Conservation (phyloP, 352 stramenopile species). For the Globisporangium canariense region DNA sequence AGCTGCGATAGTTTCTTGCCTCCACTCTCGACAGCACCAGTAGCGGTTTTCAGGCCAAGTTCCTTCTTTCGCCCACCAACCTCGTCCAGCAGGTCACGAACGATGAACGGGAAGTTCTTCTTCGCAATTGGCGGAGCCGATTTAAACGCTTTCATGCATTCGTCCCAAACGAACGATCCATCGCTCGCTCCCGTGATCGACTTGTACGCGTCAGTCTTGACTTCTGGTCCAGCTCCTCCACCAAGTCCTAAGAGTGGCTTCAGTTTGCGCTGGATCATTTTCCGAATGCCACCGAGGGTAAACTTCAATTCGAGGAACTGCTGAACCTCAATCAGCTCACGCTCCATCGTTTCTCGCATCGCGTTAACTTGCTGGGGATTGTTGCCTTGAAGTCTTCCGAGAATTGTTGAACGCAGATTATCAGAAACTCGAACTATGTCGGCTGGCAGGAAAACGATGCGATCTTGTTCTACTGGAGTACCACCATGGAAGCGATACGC, state of each 20-base stretch:
- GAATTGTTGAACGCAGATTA: conserved; percentile 39
- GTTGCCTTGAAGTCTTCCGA: conserved; percentile 48
- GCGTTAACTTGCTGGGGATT: conserved; percentile 28
- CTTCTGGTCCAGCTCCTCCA: conserved; percentile 12
- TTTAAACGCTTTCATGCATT: conserved; percentile 37
- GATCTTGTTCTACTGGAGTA: conserved; percentile 21
- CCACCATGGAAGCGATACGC: conserved; percentile 32
- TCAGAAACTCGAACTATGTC: conserved; percentile 46
- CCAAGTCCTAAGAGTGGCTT: conserved; percentile 18
- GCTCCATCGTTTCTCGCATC: conserved; percentile 28
- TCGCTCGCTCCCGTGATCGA: conserved; percentile 20
- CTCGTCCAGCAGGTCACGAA: conserved; percentile 52
- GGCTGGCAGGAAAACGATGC: conserved; percentile 42
- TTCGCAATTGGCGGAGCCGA: conserved; percentile 21
- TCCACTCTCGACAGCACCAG: neutral
- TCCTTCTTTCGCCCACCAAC: conserved; percentile 30
- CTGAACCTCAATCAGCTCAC: conserved; percentile 34
- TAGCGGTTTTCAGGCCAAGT: conserved; percentile 22
- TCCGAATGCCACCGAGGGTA: conserved; percentile 19
- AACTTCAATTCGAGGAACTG: conserved; percentile 30
- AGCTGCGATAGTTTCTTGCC: conserved; percentile 12
- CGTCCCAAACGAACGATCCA: conserved; percentile 39
- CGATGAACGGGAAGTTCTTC: conserved; percentile 42
- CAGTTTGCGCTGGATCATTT: conserved; percentile 20
- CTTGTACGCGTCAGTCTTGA: conserved; percentile 34